phyloP scores from a whole-genome alignment of 352 stramenopile genomes.

The Globisporangium parvum region DNA sequence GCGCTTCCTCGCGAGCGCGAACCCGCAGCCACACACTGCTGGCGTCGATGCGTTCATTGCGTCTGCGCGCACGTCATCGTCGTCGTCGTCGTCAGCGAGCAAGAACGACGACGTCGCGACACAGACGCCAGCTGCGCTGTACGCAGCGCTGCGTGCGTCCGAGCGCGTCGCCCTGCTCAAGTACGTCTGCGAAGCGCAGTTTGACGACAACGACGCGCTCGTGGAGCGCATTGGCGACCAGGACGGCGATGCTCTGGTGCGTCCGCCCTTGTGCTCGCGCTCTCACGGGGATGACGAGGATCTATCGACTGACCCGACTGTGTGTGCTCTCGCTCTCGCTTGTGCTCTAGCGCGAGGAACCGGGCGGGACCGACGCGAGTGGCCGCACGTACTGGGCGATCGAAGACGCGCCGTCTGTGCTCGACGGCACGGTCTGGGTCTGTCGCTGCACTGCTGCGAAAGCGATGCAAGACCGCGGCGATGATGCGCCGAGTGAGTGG shows the following conservation, averaged over 20 bases:
- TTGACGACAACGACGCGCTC: slow-evolving; percentile 54
- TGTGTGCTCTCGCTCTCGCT: slow-evolving; percentile 1
- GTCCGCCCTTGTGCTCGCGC: not conserved
- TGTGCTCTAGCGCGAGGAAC: slow-evolving; percentile 39
- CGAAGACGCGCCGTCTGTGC: slow-evolving; percentile 49
- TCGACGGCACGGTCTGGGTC: slow-evolving; percentile 49
- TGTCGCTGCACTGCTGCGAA: slow-evolving; percentile 32
- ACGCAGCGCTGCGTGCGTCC: slow-evolving; percentile 32
- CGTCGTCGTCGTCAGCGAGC: not conserved
- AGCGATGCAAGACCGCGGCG: slow-evolving; percentile 16
- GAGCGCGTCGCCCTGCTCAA: slow-evolving; percentile 51
- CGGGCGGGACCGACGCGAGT: slow-evolving; percentile 32
- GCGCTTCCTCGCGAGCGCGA: slow-evolving; percentile 31
- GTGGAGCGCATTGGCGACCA: slow-evolving; percentile 50
- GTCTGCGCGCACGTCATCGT: not conserved
- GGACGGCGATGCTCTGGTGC: slow-evolving; percentile 41
- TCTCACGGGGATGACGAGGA: not conserved
- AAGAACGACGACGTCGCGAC: slow-evolving; percentile 13
- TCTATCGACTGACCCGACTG: not conserved
- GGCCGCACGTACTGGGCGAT: slow-evolving; percentile 54
- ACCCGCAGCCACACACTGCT: slow-evolving; percentile 19
- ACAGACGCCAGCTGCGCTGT: slow-evolving; percentile 22
- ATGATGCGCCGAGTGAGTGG: slow-evolving; percentile 21
- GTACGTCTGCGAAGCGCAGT: slow-evolving; percentile 56
- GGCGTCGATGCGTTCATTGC: slow-evolving; percentile 9